Evolutionary conservation across 2,329 filamentous ascomycete species (phyloP).

Genomic region (Thelonectria blattea): DNA sequence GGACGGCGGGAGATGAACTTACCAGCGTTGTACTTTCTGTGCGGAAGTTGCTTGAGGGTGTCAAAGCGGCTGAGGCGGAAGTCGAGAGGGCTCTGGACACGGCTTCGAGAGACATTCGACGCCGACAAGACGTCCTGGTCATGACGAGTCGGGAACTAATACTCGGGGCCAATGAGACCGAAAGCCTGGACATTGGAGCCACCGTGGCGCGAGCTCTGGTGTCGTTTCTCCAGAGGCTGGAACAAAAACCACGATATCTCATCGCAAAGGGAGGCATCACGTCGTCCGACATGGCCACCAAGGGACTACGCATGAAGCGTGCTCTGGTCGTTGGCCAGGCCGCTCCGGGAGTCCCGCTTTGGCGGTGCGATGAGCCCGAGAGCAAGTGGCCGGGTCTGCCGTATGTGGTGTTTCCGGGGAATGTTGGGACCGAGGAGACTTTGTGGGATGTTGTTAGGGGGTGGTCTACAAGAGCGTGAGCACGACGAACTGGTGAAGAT

Average conservation of each 20-base stretch:
- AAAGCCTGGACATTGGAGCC: slow-evolving; percentile 60
- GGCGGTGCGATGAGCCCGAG: slow-evolving; percentile 61
- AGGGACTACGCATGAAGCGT: slow-evolving; percentile 58
- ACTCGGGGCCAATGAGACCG: slow-evolving; percentile 51
- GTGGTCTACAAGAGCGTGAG: slow-evolving; percentile 16
- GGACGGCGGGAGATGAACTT: slow-evolving; percentile 47
- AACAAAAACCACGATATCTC: slow-evolving; percentile 59
- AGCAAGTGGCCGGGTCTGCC: slow-evolving; percentile 58
- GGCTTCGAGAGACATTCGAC: slow-evolving; percentile 50
- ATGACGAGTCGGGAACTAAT: slow-evolving; percentile 65
- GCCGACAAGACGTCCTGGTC: slow-evolving; percentile 60
- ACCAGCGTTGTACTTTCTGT: slow-evolving; percentile 56
- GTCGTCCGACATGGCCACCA: slow-evolving; percentile 62
- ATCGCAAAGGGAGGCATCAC: slow-evolving; percentile 68
- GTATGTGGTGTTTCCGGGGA: slow-evolving; percentile 44
- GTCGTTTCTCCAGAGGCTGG: slow-evolving; percentile 52
- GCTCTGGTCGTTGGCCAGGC: slow-evolving; percentile 63
- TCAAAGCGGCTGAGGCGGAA: slow-evolving; percentile 39
- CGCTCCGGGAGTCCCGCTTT: slow-evolving; percentile 62
- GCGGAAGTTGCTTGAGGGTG: slow-evolving; percentile 50
- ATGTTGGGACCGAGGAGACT: slow-evolving; percentile 28
- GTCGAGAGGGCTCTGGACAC: slow-evolving; percentile 40
- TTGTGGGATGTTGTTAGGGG: slow-evolving; percentile 26
- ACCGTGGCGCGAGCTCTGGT: slow-evolving; percentile 59
- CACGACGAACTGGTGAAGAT: no score